phyloP scores from a whole-genome alignment of 2,329 filamentous ascomycete genomes.

The Alternaria gaisen region DNA sequence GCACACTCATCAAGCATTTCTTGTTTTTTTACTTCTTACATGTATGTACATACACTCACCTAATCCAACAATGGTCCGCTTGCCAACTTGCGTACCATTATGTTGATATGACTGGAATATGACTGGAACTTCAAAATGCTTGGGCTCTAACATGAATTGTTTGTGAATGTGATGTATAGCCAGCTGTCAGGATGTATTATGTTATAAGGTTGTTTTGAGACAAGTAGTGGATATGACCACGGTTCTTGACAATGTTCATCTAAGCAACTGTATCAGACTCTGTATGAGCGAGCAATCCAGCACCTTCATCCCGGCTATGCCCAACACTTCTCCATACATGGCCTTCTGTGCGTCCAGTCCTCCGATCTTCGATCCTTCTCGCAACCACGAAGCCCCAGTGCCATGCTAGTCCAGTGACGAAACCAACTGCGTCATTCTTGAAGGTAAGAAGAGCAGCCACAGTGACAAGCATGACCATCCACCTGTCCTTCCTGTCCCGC shows the following conservation, averaged over 20 bases:
- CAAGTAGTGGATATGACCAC: neutral
- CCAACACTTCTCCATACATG: conserved; percentile 37
- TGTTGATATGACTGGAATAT: conserved; percentile 3
- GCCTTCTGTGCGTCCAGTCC: conserved; percentile 23
- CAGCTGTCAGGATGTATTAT: neutral
- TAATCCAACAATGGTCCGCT: conserved; percentile 8
- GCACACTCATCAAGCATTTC: conserved; percentile 9
- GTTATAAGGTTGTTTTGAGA: neutral
- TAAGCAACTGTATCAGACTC: conserved; percentile 35
- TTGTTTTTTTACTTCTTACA: conserved; percentile 1
- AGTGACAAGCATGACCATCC: conserved; percentile 91
- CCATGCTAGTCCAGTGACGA: conserved; percentile 81
- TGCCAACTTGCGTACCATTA: conserved; percentile 6
- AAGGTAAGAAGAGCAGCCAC: conserved; percentile 84
- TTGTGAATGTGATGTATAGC: no score
- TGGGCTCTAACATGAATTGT: no score
- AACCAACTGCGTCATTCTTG: conserved; percentile 88
- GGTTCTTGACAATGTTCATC: neutral
- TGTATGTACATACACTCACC: conserved; percentile 8
- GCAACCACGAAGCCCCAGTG: conserved; percentile 68
- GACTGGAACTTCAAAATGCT: neutral
- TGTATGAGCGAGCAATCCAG: conserved; percentile 35
- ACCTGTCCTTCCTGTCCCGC: conserved; percentile 75
- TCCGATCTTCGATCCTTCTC: conserved; percentile 36
- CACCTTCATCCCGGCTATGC: conserved; percentile 33